These are phyloP conservation scores for Agrostemma githago DNA, from an alignment of 148 eudicot species.

Conservation along the genomic window DNA sequence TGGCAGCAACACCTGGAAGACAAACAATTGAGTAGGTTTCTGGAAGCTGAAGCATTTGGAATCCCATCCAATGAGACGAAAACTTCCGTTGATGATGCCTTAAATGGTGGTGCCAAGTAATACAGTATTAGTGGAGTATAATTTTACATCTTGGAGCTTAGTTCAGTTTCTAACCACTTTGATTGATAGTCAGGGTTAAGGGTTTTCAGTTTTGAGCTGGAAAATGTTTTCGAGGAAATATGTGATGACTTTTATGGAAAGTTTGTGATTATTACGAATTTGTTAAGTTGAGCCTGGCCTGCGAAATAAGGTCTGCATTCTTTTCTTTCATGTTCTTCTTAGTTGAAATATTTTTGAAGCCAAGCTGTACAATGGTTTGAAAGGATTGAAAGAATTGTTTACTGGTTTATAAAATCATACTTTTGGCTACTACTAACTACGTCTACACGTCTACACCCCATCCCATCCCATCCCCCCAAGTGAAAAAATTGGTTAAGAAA, in stretches of 20 bases:
- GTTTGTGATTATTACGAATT: not conserved
- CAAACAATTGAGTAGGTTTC: constrained; percentile 73
- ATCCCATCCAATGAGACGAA: constrained; percentile 32
- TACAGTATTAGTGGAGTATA: not conserved
- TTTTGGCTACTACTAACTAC: no score
- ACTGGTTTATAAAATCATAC: no score
- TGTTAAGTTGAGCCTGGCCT: not conserved
- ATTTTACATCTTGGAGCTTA: constrained; percentile 11
- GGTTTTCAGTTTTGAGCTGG: not conserved
- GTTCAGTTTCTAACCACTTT: constrained; percentile 18
- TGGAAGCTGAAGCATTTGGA: constrained; percentile 61
- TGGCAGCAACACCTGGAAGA: constrained; percentile 85
- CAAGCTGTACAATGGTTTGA: not conserved
- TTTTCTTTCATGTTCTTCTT: not conserved
- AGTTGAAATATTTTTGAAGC: not conserved
- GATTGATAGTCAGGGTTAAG: constrained; percentile 3
- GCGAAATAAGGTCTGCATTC: not conserved
- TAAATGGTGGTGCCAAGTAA: constrained; percentile 34
- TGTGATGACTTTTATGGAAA: not conserved
- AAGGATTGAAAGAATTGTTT: not conserved
- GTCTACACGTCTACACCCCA: no score
- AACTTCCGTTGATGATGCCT: constrained; percentile 23
- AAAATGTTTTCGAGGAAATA: not conserved
- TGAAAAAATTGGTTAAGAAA: no score
- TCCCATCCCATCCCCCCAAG: no score